Conservation (phyloP, 129 eudicot genomes). For the Artemisia annua region DNA sequence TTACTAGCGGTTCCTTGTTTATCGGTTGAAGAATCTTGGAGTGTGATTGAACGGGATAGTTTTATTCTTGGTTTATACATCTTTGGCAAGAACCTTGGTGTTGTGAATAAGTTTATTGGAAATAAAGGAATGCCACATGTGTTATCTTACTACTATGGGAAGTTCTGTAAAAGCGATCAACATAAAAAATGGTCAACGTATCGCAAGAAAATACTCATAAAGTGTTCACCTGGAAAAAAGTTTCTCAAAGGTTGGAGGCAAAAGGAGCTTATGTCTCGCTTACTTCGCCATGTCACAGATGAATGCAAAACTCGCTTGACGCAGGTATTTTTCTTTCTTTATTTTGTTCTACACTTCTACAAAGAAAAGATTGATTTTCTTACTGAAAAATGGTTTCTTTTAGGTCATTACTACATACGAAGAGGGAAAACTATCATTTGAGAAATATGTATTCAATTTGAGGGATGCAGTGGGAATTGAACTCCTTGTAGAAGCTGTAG, state of each 20-base stretch:
- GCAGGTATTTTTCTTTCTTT: conserved; percentile 36
- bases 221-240: too few species aligned
- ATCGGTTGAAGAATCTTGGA: conserved; percentile 41
- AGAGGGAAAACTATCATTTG: too few species aligned
- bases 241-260: conserved; percentile 57
- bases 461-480: conserved; percentile 36
- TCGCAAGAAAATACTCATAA: too few species aligned
- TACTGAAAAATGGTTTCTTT: too few species aligned
- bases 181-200: too few species aligned
- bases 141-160: too few species aligned
- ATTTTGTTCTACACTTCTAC: too few species aligned
- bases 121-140: too few species aligned
- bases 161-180: too few species aligned
- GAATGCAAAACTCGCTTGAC: conserved; percentile 45
- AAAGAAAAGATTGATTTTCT: neutral
- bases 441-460: conserved; percentile 23
- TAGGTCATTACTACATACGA: too few species aligned
- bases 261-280: conserved; percentile 50
- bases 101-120: conserved; percentile 46
- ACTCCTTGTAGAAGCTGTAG: conserved; percentile 41
- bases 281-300: conserved; percentile 40
- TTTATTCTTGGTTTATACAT: conserved; percentile 58
- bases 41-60: conserved; percentile 42
- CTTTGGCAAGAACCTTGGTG: conserved; percentile 56
- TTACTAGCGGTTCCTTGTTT: conserved; percentile 41